These are phyloP conservation scores for Clonostachys rhizophaga DNA, from an alignment of 2,329 filamentous ascomycete species.

Conservation along the genomic window DNA sequence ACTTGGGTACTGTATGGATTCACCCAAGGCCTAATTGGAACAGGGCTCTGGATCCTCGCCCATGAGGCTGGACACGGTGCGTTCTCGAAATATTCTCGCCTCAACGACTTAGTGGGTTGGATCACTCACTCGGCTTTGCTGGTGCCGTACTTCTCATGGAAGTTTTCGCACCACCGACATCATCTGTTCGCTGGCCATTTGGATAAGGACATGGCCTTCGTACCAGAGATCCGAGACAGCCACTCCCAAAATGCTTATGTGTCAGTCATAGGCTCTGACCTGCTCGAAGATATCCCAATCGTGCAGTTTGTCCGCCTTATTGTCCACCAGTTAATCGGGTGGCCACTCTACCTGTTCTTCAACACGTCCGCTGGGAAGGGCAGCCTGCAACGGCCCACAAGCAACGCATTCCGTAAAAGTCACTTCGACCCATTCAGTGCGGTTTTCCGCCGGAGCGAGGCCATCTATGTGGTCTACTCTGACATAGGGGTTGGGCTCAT, in stretches of 20 bases:
- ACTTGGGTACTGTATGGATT: constrained; percentile 59
- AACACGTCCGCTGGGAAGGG: constrained; percentile 48
- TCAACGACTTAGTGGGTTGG: constrained; percentile 62
- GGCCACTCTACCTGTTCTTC: constrained; percentile 59
- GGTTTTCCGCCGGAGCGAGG: constrained; percentile 55
- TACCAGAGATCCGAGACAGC: constrained; percentile 41
- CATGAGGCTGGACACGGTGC: constrained; percentile 72
- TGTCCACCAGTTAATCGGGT: constrained; percentile 59
- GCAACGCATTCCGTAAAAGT: constrained; percentile 23
- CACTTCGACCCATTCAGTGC: constrained; percentile 60
- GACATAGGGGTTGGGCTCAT: constrained; percentile 55
- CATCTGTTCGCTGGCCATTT: constrained; percentile 66
- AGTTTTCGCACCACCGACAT: constrained; percentile 65
- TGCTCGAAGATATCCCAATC: constrained; percentile 57
- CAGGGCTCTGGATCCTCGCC: constrained; percentile 65
- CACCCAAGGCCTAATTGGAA: constrained; percentile 60
- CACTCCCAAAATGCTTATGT: constrained; percentile 15
- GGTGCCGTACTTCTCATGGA: constrained; percentile 71
- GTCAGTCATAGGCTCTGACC: constrained; percentile 23
- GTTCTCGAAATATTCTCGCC: constrained; percentile 48
- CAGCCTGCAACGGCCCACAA: constrained; percentile 38
- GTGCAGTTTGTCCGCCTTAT: constrained; percentile 50
- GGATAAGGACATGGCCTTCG: constrained; percentile 63
- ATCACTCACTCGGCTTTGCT: constrained; percentile 59
- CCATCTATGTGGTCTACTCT: constrained; percentile 49